Conservation (phyloP, 2,329 filamentous ascomycete genomes). For the Hypoxylon sp. region DNA sequence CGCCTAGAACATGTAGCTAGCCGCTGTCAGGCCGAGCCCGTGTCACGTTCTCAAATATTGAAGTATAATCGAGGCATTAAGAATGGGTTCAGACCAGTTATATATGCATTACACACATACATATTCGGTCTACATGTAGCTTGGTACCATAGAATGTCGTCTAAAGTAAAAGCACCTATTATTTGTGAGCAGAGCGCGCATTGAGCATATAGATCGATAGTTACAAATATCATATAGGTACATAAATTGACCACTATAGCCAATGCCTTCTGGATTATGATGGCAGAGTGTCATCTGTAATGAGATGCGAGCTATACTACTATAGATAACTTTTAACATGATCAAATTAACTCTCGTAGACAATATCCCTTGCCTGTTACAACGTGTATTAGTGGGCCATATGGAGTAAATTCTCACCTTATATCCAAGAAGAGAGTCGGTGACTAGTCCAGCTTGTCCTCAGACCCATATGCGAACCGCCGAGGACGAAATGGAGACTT, state of each 20-base stretch:
- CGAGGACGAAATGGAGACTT: slow-evolving; percentile 16
- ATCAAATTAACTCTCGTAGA: neutral
- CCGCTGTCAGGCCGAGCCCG: slow-evolving; percentile 29
- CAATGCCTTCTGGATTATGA: neutral
- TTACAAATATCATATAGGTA: slow-evolving; percentile 1
- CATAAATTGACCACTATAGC: neutral
- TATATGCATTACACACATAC: slow-evolving; percentile 28
- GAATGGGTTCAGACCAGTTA: slow-evolving; percentile 20
- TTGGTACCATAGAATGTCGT: slow-evolving; percentile 13
- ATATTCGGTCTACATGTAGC: neutral
- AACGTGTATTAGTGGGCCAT: slow-evolving; percentile 1
- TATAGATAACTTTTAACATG: neutral
- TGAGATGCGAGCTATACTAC: neutral
- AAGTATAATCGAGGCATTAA: slow-evolving; percentile 41
- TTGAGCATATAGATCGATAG: neutral
- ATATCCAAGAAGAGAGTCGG: slow-evolving; percentile 3
- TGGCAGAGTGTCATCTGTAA: neutral
- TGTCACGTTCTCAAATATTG: slow-evolving; percentile 34
- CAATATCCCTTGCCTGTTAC: slow-evolving; percentile 16
- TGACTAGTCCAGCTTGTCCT: neutral
- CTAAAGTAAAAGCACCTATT: slow-evolving; percentile 1
- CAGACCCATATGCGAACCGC: slow-evolving; percentile 19
- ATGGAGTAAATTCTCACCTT: slow-evolving; percentile 5
- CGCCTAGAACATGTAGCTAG: slow-evolving; percentile 22
- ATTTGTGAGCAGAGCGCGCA: slow-evolving; percentile 1